Percentiles rank a stretch among this genome's conserved stretches.
Evolutionary conservation across 2,329 filamentous ascomycete species (phyloP).

Genomic region (Verticillium isaacii): DNA sequence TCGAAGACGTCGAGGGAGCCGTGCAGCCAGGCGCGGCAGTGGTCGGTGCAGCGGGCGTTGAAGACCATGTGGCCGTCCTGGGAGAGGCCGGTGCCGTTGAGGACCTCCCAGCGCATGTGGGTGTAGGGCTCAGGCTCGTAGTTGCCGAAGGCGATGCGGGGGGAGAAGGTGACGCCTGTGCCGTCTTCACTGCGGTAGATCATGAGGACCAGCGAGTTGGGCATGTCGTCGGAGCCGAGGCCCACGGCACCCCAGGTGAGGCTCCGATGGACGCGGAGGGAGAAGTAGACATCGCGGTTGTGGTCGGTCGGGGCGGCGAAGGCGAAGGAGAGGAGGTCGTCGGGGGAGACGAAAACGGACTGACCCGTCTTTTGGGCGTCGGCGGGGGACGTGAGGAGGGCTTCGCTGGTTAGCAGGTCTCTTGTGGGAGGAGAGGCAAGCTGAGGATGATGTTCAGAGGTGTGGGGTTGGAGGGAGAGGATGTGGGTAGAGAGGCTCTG

Average conservation of each 20-base stretch:
- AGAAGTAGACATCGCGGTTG: conserved; percentile 48
- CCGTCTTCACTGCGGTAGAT: conserved; percentile 43
- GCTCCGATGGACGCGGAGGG: conserved; percentile 39
- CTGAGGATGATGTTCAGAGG: background rate
- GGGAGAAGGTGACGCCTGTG: conserved; percentile 50
- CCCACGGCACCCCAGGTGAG: conserved; percentile 51
- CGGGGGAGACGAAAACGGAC: conserved; percentile 38
- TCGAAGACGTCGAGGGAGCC: conserved; percentile 47
- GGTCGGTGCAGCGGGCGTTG: conserved; percentile 43
- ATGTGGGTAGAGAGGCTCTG: background rate
- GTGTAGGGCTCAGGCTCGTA: conserved; percentile 46
- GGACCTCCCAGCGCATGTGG: conserved; percentile 36
- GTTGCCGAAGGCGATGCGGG: conserved; percentile 44
- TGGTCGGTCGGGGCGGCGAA: conserved; percentile 42
- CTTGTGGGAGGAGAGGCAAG: background rate
- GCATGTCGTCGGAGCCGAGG: conserved; percentile 47
- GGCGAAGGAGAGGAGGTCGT: conserved; percentile 41
- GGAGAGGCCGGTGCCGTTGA: conserved; percentile 42
- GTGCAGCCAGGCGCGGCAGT: conserved; percentile 47
- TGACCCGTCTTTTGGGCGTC: conserved; percentile 24
- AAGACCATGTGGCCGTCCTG: conserved; percentile 39
- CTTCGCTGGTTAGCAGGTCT: conserved; percentile 7
- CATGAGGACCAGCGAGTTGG: conserved; percentile 47
- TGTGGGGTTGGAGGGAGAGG: background rate
- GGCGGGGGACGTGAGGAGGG: conserved; percentile 15